Conservation (phyloP, 768 basidiomycete genomes). For the Sporobolomyces pararoseus region DNA sequence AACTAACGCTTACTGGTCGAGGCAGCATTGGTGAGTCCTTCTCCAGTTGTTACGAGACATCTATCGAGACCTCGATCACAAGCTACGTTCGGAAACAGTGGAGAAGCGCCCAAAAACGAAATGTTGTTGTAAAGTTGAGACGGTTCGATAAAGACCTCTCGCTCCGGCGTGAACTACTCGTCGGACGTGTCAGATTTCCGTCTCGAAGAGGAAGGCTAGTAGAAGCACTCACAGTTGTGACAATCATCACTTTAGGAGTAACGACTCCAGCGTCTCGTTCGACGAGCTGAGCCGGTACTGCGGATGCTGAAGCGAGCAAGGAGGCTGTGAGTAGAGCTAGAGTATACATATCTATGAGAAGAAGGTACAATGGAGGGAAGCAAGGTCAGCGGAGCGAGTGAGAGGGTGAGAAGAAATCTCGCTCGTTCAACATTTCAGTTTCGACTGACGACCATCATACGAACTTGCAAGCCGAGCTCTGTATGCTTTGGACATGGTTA, state of each 20-base stretch:
- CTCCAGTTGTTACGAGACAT: constrained; percentile 49
- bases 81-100: constrained; percentile 50
- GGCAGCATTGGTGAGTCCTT: constrained; percentile 54
- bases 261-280: not conserved
- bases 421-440: not conserved
- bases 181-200: not conserved
- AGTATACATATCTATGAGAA: too few species aligned
- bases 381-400: not conserved
- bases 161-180: constrained; percentile 44
- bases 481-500: too few species aligned
- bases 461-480: too few species aligned
- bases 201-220: not conserved
- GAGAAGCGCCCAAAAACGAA: constrained; percentile 48
- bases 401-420: not conserved
- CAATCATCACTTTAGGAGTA: constrained; percentile 14
- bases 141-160: constrained; percentile 43
- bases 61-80: constrained; percentile 50
- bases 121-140: constrained; percentile 49
- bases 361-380: not conserved
- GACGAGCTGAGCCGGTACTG: not conserved
- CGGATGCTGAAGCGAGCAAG: not conserved
- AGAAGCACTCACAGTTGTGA: not conserved
- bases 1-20: constrained; percentile 39
- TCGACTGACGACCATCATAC: not conserved
- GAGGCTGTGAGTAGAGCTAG: not conserved